Evolutionary conservation across 2,329 filamentous ascomycete species (phyloP), one percentile per base, ranked within the genome.

Genomic region (Lasiodiplodia hormozganensis): DNA sequence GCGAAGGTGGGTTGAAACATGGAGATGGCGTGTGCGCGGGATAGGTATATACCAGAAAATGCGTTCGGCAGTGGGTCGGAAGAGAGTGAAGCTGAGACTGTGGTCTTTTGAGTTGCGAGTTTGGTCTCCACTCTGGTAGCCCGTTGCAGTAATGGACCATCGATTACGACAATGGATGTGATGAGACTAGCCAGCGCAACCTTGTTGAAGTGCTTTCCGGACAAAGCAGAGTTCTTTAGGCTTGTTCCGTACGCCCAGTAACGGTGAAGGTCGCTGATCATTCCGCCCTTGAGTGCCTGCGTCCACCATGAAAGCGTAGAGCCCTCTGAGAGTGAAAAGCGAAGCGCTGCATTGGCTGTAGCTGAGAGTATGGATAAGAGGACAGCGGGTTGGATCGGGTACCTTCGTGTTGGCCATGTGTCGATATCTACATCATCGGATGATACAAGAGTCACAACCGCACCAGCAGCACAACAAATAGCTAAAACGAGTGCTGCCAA

Each of bases 121-220:
- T 4, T 43, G 2, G 62, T 54, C 1, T 21, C 12, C 2, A 65
- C 62, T 0, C 14, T n/a, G 5, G 62, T 54, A 6, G 62, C n/a
- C 12, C 23, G 62, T 23, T 65, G 62, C 18, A 65, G 49, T 2
- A 65, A 21, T 4, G 62, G 62, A 2, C 62, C 62, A 14, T 65
- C 62, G 14, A 65, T 25, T 2, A 28, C 23, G 2, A 65, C 36
- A 1, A 56, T 2, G 4, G 62, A 28, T 14, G 51, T 53, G 11
- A 65, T 31, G 4, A 65, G 38, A n/a, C 47, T 54, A 11, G 62
- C 62, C 49, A 65, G 21, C 2, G 49, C 62, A 34, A 65, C 18
- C 5, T n/a, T 31, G 2, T 65, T 65, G 36, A 65, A 56, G 11
- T 65, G 18, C n/a, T 34, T 36, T 6, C 62, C 62, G 10, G 62